A percentile compares a stretch with the other conserved stretches of the same genome.
phyloP scores from a whole-genome alignment of 345 rosid species.

The Sonneratia caseolaris region DNA sequence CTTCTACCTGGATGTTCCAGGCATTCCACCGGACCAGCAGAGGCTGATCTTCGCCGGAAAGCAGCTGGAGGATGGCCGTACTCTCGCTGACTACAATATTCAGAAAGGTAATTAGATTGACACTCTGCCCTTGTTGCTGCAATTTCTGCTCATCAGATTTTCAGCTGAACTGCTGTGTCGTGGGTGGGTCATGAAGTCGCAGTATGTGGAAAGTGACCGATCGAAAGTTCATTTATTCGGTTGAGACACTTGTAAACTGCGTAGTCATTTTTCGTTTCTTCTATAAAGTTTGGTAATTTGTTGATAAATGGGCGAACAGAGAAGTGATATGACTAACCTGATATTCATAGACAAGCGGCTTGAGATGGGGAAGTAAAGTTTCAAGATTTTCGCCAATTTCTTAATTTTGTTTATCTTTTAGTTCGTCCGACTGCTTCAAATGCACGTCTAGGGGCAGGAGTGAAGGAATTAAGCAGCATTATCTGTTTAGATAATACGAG shows the following conservation, averaged over 20 bases:
- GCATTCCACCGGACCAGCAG: constrained; percentile 30
- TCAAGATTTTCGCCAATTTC: not conserved
- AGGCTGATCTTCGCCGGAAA: constrained; percentile 35
- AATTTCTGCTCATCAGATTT: not conserved
- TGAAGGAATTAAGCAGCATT: not conserved
- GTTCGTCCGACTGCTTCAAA: not conserved
- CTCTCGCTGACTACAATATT: constrained; percentile 34
- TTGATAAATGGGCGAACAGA: not conserved
- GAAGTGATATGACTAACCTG: not conserved
- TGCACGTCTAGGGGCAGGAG: not conserved
- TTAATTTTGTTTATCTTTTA: too few species aligned
- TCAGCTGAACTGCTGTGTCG: not conserved
- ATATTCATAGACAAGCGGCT: not conserved
- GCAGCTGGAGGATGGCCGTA: constrained; percentile 37
- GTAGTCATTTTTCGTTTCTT: not conserved
- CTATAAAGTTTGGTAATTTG: not conserved
- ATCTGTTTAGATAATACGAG: not conserved
- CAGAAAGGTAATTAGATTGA: constrained; percentile 20
- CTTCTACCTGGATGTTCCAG: not conserved
- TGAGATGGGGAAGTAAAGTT: not conserved
- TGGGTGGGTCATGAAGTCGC: not conserved
- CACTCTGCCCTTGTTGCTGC: not conserved
- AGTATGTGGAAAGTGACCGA: not conserved
- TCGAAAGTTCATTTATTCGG: not conserved
- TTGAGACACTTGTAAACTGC: not conserved